phyloP scores from a whole-genome alignment of 2,329 filamentous ascomycete genomes.

The Myotisia sp. region DNA sequence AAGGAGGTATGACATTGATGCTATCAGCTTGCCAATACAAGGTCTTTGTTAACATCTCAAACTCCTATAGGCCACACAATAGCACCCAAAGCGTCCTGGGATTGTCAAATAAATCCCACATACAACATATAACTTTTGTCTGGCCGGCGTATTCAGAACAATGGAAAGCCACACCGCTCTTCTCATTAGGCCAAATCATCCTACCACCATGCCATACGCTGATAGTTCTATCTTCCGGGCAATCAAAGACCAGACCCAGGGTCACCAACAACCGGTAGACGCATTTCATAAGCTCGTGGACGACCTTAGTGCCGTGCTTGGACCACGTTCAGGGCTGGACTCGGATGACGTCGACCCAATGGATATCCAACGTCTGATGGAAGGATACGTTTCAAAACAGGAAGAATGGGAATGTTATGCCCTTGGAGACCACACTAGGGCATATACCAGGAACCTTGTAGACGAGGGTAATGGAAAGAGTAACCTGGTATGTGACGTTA shows the following conservation, averaged over 20 bases:
- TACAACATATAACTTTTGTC: no score
- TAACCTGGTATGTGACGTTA: slow-evolving; percentile 45
- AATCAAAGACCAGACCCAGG: slow-evolving; percentile 9
- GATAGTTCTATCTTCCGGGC: no score
- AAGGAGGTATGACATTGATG: no score
- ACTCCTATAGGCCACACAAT: no score
- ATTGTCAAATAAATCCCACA: no score
- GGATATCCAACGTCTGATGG: slow-evolving; percentile 59
- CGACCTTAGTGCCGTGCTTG: slow-evolving; percentile 59
- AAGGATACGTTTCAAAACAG: slow-evolving; percentile 53
- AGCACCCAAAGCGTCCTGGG: no score
- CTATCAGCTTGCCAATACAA: no score
- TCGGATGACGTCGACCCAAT: slow-evolving; percentile 67
- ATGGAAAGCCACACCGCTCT: no score
- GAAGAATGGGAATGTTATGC: slow-evolving; percentile 63
- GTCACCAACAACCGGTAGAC: no score
- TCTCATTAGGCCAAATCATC: no score
- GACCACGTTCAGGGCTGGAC: slow-evolving; percentile 66
- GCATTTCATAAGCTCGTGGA: slow-evolving; percentile 56
- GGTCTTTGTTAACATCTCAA: no score
- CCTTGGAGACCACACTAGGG: slow-evolving; percentile 52
- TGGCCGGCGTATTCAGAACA: no score
- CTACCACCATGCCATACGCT: slow-evolving; percentile 24
- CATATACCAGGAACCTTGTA: slow-evolving; percentile 78
- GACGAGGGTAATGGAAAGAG: slow-evolving; percentile 77